A percentile compares a stretch with the other conserved stretches of the same genome.
These are phyloP conservation scores for Talaromyces liani DNA, from an alignment of 495 filamentous ascomycete genomes.

Conservation along the genomic window DNA sequence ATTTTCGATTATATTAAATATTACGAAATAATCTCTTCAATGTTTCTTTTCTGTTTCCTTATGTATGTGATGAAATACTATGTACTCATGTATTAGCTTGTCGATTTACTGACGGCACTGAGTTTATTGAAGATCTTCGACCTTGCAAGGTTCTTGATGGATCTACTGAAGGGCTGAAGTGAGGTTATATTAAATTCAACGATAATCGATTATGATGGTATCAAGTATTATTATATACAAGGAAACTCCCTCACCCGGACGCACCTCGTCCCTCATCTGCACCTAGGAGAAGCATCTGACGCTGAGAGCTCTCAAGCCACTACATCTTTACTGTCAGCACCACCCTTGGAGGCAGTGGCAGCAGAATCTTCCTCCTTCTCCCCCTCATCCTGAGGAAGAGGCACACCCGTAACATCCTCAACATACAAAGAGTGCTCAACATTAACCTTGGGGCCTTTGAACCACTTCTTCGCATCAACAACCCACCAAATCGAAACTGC, in stretches of 20 bases:
- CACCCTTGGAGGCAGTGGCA: neutral
- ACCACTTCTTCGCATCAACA: conserved; percentile 65
- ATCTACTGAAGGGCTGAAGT: neutral
- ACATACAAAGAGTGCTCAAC: conserved; percentile 29
- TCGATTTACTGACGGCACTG: neutral
- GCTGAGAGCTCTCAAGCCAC: neutral
- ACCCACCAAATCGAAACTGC: conserved; percentile 61
- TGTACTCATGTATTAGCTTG: too few species aligned
- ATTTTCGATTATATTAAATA: neutral
- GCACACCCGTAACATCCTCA: neutral
- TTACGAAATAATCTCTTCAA: neutral
- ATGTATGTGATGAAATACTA: neutral
- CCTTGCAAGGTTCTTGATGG: neutral
- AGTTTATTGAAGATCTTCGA: neutral
- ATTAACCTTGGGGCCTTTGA: conserved; percentile 64
- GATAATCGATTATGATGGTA: neutral
- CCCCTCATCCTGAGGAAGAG: neutral
- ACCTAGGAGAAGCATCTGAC: neutral
- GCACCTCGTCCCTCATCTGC: neutral
- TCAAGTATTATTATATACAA: neutral
- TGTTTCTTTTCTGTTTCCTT: neutral
- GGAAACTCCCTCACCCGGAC: neutral
- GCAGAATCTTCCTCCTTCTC: neutral
- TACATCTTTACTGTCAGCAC: neutral
- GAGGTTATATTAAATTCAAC: neutral